phyloP scores from a whole-genome alignment of 1,284 basidiomycete species.

The Coniferiporia weirii region DNA sequence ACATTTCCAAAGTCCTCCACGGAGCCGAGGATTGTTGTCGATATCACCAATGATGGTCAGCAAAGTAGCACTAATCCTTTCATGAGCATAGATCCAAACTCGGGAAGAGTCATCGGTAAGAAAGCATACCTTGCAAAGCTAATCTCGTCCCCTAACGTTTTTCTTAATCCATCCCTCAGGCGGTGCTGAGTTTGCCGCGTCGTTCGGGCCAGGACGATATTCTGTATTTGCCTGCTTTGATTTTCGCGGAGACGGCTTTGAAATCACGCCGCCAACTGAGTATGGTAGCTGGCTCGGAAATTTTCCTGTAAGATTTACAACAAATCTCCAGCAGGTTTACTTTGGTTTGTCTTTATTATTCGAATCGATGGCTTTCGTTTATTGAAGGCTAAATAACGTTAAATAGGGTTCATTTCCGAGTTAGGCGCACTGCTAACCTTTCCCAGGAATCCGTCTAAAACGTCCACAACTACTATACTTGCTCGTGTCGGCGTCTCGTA shows the following conservation, averaged over 20 bases:
- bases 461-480: constrained; percentile 37
- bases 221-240: constrained; percentile 56
- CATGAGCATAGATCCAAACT: constrained; percentile 19
- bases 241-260: constrained; percentile 51
- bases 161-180: constrained; percentile 18
- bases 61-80: constrained; percentile 16
- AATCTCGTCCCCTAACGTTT: too few species aligned
- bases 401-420: constrained; percentile 32
- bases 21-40: constrained; percentile 20
- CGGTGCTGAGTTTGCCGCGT: constrained; percentile 39
- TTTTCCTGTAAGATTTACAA: constrained; percentile 42
- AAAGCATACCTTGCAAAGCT: neutral
- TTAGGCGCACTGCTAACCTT: constrained; percentile 52
- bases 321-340: constrained; percentile 30
- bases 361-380: neutral
- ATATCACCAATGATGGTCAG: constrained; percentile 21
- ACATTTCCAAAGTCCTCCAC: constrained; percentile 21
- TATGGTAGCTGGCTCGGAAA: constrained; percentile 52
- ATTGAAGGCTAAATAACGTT: too few species aligned
- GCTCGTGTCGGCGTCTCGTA: constrained; percentile 56
- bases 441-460: constrained; percentile 29
- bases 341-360: constrained; percentile 9
- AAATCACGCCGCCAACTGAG: constrained; percentile 38
- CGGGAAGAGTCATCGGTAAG: constrained; percentile 13
- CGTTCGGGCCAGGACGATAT: constrained; percentile 53